Base-by-base conservation (phyloP, 2,329 filamentous ascomycete species). In the Cryphonectria radicalis region DNA sequence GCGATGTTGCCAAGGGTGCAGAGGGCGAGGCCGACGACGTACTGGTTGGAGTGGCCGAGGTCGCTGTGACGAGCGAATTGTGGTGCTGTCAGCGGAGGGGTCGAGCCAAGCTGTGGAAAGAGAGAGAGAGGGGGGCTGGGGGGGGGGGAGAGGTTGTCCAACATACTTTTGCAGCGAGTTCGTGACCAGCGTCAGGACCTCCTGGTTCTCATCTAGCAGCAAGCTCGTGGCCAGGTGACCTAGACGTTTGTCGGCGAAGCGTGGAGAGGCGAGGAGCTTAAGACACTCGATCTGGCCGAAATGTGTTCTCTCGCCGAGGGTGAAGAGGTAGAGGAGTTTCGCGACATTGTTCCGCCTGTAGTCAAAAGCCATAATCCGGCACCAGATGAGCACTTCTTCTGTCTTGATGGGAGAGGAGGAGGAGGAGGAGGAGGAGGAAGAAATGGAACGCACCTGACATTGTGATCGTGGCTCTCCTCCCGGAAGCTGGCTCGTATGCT, bases 281-380 rank as follows among this genome's bases (percentile, higher is more conserved):
- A 99, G 88, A 82, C 96, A 99, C 89, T 99, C 96, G 80, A 99
- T 99, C 86, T 99, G 96, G 67, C 96, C 96, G 81, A 99, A 99
- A 83, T 99, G 96, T 70, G 96, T 99, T 78, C 96, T 90, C 84
- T 99, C 96, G 75, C 96, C 96, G 59, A 99, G 88, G 1, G 96
- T 99, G 82, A 99, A 99, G 73, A 99, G 93, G 81, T 99, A 99
- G 55, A 99, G 89, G 50, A 99, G 90, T 83, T 99, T 99, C 72
- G 96, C 95, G 77, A 99, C 96, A 88, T 99, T 99, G 86, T 99
- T 99, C 80, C 96, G 91, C 84, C 95, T 98, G 81, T 71, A 60
- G 7, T 25, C 17, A 17, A 28, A 42, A 53, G 42, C 53, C 35
- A 67, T 63, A 69, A 73, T 63, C 73, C 76, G 32, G 73, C 71